Percentiles rank a stretch among this genome's conserved stretches.
Conservation (phyloP, 495 filamentous ascomycete species). For the Penicillium riverlandense region DNA sequence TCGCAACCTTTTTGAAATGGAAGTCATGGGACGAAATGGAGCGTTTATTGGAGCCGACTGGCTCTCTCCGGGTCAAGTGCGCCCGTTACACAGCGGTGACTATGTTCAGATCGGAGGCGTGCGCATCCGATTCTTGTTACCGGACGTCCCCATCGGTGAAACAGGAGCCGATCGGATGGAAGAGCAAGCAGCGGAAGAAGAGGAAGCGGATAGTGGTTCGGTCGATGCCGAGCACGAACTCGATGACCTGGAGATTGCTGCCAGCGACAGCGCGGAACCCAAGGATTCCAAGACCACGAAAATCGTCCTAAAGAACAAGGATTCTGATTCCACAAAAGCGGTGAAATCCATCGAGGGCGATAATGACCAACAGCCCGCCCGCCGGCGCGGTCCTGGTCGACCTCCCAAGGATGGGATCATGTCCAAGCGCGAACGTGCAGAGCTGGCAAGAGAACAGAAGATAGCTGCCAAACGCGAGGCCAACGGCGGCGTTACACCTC, state of each 20-base stretch:
- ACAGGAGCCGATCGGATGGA: slow-evolving; percentile 65
- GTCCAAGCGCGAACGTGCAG: slow-evolving; percentile 73
- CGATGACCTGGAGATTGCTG: slow-evolving; percentile 26
- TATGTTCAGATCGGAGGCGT: slow-evolving; percentile 75
- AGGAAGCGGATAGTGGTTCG: slow-evolving; percentile 26
- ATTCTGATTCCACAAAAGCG: slow-evolving; percentile 18
- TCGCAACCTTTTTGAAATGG: slow-evolving; percentile 66
- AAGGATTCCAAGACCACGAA: slow-evolving; percentile 20
- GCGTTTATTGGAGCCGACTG: slow-evolving; percentile 74
- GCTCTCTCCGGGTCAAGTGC: slow-evolving; percentile 51
- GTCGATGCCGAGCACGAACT: slow-evolving; percentile 30
- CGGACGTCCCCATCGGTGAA: slow-evolving; percentile 61
- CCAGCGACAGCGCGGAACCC: slow-evolving; percentile 25
- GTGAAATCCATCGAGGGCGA: slow-evolving; percentile 30
- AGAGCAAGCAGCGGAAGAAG: slow-evolving; percentile 44
- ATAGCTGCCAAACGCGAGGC: slow-evolving; percentile 40
- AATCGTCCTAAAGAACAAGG: slow-evolving; percentile 33
- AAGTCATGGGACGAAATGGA: slow-evolving; percentile 78
- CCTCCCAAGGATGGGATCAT: slow-evolving; percentile 91
- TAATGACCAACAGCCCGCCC: slow-evolving; percentile 43
- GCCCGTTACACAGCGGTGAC: slow-evolving; percentile 64
- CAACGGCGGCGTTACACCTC: slow-evolving; percentile 37
- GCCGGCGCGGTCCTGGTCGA: slow-evolving; percentile 75
- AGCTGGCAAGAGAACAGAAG: slow-evolving; percentile 57
- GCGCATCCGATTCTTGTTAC: slow-evolving; percentile 64